Evolutionary conservation across 345 rosid species (phyloP), one percentile per base, ranked within the genome.

Genomic region (Anacardium occidentale): DNA sequence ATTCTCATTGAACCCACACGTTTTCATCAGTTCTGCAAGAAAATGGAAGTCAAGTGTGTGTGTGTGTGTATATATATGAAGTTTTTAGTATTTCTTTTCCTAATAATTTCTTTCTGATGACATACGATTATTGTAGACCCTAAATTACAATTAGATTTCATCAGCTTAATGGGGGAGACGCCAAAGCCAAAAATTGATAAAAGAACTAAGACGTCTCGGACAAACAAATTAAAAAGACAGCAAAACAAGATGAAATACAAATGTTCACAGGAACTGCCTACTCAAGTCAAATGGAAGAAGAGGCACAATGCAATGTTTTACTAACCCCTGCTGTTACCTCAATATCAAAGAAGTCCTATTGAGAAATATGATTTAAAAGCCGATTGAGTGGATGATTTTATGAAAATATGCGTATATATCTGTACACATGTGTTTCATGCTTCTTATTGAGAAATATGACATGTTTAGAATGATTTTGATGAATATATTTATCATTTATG

Each of bases 311-410:
- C 90, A 86, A 62, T 54, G 60, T 76, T 77, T 63, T 70, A 68
- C 66, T 72, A 60, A 68, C 63, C 47, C 65, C 77, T 52, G 60
- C 29, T 55, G 72, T 68, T 57, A 40, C 26, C 70, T 84, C 84
- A 1, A 78, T 78, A 60, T 82, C 78, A 50, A 92, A 91, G 80
- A 85, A 95, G 76, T 95, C 97, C 84, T 95, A 98, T 70, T 93
- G 96, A 54, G 98, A n/a, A n/a, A n/a, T n/a, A n/a, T n/a, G n/a
- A n/a, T n/a, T n/a, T n/a, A n/a, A n/a, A n/a, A n/a, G n/a, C n/a
- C n/a, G n/a, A n/a, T n/a, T n/a, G n/a, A n/a, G n/a, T n/a, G n/a
- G n/a, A n/a, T n/a, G n/a, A n/a, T n/a, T n/a, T n/a, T n/a, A n/a
- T n/a, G n/a, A n/a, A n/a, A n/a, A n/a, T n/a, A n/a, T n/a, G n/a